phyloP scores from a whole-genome alignment of 768 basidiomycete species.

The Pisolithus marmoratus region DNA sequence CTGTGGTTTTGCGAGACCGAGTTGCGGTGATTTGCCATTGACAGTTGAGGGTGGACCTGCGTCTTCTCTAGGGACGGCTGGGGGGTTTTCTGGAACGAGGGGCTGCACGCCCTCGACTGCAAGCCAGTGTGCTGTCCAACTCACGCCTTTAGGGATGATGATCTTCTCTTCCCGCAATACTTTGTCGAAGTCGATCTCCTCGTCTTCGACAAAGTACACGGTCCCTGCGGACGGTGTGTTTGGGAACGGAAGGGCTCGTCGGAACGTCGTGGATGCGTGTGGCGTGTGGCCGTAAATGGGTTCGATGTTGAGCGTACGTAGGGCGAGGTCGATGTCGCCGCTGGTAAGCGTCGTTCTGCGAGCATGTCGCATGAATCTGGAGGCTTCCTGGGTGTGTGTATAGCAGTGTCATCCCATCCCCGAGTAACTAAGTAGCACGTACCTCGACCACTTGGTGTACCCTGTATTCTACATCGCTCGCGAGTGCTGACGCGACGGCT shows the following conservation, averaged over 20 bases:
- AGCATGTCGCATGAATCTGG: conserved; percentile 94
- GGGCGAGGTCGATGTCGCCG: conserved; percentile 87
- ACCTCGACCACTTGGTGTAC: conserved; percentile 95
- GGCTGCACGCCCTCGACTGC: conserved; percentile 98
- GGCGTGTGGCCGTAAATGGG: conserved; percentile 70
- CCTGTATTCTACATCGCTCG: conserved; percentile 95
- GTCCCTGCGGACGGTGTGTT: conserved; percentile 48
- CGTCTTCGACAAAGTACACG: conserved; percentile 93
- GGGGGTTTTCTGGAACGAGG: conserved; percentile 92
- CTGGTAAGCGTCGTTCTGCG: conserved; percentile 86
- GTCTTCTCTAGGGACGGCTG: conserved; percentile 63
- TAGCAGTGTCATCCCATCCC: neutral
- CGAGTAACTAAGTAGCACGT: conserved; percentile 8
- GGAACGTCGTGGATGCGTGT: conserved; percentile 28
- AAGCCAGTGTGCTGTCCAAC: conserved; percentile 95
- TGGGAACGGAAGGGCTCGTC: conserved; percentile 43
- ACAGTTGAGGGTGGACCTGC: conserved; percentile 24
- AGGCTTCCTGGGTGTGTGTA: conserved; percentile 58
- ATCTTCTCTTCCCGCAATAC: conserved; percentile 85
- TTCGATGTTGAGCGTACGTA: conserved; percentile 93
- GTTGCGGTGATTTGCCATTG: conserved; percentile 21
- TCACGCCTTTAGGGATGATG: conserved; percentile 70
- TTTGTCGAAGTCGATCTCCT: conserved; percentile 95
- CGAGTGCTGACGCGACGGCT: conserved; percentile 73
- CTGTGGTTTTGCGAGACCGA: conserved; percentile 20